Percentiles rank a stretch among this genome's conserved stretches.
phyloP scores from a whole-genome alignment of 768 basidiomycete species.

The Leccinum aurantiacum region DNA sequence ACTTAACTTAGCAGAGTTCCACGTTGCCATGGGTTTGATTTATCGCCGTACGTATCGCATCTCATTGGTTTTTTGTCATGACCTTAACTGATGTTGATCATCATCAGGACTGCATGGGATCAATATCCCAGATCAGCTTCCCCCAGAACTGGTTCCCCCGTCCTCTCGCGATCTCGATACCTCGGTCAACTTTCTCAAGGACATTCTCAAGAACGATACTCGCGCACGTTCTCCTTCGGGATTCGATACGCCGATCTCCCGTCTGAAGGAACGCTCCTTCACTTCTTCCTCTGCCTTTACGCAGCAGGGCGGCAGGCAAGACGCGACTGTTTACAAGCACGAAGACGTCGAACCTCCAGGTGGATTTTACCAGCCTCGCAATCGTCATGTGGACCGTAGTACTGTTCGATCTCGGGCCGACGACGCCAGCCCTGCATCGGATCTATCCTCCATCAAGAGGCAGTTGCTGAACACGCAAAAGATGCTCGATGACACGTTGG shows the following conservation, averaged over 20 bases:
- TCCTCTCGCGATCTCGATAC: constrained; percentile 86
- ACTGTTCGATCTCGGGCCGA: constrained; percentile 75
- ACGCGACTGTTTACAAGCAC: constrained; percentile 93
- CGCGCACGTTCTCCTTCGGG: constrained; percentile 65
- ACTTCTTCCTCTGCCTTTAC: constrained; percentile 52
- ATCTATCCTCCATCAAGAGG: constrained; percentile 85
- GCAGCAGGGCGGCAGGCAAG: constrained; percentile 56
- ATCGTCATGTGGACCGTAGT: constrained; percentile 83
- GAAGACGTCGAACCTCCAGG: constrained; percentile 56
- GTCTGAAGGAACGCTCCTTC: constrained; percentile 72
- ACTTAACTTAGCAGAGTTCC: constrained; percentile 93
- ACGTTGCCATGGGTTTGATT: constrained; percentile 98
- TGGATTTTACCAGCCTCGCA: constrained; percentile 75
- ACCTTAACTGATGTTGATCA: not conserved
- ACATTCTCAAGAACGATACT: constrained; percentile 83
- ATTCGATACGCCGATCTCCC: constrained; percentile 55
- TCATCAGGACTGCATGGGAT: constrained; percentile 84
- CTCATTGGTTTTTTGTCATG: not conserved
- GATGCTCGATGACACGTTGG: constrained; percentile 72
- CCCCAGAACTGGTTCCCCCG: constrained; percentile 87
- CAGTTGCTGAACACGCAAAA: constrained; percentile 76
- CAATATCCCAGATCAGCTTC: constrained; percentile 82
- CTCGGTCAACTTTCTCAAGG: constrained; percentile 87
- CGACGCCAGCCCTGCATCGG: constrained; percentile 57
- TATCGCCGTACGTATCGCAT: constrained; percentile 74